A percentile compares a stretch with the other conserved stretches of the same genome.
phyloP scores from a whole-genome alignment of 83 land plant genomes.

The Isoetes engelmannii region DNA sequence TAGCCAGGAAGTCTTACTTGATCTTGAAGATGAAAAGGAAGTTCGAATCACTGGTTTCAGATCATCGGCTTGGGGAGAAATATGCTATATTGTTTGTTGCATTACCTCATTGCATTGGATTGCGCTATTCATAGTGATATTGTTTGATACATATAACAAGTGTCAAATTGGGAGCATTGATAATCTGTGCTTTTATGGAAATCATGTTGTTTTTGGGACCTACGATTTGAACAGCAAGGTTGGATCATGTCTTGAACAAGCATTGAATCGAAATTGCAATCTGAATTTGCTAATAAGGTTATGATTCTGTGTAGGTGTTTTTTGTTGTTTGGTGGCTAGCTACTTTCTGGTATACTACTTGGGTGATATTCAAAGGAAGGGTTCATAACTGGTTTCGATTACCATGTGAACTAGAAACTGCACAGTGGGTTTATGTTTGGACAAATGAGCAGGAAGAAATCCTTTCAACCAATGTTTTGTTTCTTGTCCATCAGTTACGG shows the following conservation, averaged over 20 bases:
- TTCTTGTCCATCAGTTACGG: slow-evolving; percentile 18
- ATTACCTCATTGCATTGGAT: slow-evolving; percentile 5
- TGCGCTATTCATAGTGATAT: background rate
- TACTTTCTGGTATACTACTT: slow-evolving; percentile 33
- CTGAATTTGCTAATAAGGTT: too few species aligned
- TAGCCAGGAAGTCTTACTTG: background rate
- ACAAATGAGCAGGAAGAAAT: slow-evolving; percentile 27
- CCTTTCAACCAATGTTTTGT: slow-evolving; percentile 32
- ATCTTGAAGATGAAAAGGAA: background rate
- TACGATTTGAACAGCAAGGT: slow-evolving; percentile 10
- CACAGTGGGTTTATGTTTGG: slow-evolving; percentile 32
- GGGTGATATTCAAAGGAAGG: slow-evolving; percentile 31
- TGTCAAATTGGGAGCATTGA: background rate
- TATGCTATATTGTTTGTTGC: background rate
- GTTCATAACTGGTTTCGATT: slow-evolving; percentile 42
- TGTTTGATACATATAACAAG: slow-evolving; percentile 6
- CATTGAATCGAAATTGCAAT: too few species aligned
- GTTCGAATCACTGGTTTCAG: background rate
- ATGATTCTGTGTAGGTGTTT: slow-evolving; percentile 19
- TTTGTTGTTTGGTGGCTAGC: slow-evolving; percentile 44
- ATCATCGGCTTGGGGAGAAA: too few species aligned
- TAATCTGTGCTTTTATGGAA: slow-evolving; percentile 6
- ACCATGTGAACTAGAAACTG: slow-evolving; percentile 33
- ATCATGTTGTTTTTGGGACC: slow-evolving; percentile 3
- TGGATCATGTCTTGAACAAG: too few species aligned